These are phyloP conservation scores for Hypseocharis bilobata DNA, from an alignment of 441 rosid species.

Conservation along the genomic window DNA sequence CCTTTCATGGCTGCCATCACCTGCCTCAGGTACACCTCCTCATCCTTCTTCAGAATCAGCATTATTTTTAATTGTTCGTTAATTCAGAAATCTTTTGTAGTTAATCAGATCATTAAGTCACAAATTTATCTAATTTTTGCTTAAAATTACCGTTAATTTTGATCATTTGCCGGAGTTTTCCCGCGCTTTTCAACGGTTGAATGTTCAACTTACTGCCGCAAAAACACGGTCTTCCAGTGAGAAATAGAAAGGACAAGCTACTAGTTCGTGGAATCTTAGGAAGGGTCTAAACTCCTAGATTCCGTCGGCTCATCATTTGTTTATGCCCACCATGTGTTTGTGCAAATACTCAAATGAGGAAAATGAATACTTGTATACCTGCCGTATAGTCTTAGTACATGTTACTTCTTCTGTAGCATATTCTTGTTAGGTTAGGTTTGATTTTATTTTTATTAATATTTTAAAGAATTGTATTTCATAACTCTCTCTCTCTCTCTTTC, in stretches of 20 bases:
- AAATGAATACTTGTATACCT: background rate
- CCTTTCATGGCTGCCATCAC: slow-evolving; percentile 21
- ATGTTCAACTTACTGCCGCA: background rate
- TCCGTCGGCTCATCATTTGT: slow-evolving; percentile 9
- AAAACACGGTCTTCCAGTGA: background rate
- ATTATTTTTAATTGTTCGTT: no score
- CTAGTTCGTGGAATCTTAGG: slow-evolving; percentile 20
- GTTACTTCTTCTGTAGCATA: background rate
- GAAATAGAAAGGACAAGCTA: slow-evolving; percentile 22
- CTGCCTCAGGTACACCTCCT: background rate
- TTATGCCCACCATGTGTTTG: slow-evolving; percentile 12
- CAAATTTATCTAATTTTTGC: background rate
- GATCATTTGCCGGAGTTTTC: background rate
- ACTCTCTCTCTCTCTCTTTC: background rate
- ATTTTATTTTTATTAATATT: no score
- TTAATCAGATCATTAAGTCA: background rate
- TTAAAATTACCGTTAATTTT: background rate
- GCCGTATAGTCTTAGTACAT: slow-evolving; percentile 5
- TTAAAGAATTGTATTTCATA: background rate
- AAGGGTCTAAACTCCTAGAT: slow-evolving; percentile 16
- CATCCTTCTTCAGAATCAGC: background rate
- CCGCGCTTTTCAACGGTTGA: slow-evolving; percentile 11
- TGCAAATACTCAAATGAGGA: background rate
- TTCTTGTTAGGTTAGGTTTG: background rate
- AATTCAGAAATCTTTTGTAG: no score